Base-by-base conservation (phyloP, 2,329 filamentous ascomycete genomes). In the Aspergillus carbonarius region DNA sequence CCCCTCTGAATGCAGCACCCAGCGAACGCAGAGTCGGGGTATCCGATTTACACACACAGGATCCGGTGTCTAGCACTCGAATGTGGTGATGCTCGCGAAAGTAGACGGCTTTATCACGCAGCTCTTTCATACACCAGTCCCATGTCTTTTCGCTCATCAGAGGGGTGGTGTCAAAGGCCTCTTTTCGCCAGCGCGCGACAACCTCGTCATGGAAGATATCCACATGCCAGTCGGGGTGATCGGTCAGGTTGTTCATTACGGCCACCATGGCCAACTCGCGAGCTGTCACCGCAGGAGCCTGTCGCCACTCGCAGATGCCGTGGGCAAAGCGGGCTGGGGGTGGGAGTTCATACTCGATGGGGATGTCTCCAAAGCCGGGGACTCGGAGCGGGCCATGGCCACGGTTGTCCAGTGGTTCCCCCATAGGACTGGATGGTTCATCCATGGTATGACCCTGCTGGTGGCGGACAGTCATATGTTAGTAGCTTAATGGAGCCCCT, bases 281-380 rank as follows among this genome's bases (percentile, higher is more conserved):
- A 2, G 50, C 37, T 0, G 50, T 53, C 15, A 53, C 50, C 12
- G 50, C 37, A 5, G 50, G 50, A 2, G 50, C 37, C 25, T 53
- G 50, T 12, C 50, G 50, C 50, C 50, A 53, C n/a, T 53, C 50
- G 12, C 32, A 0, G 5, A 53, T 53, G 4, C 50, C 50, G 10
- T 53, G 50, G 4, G 50, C 50, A 30, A 53, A 53, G 37, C 50
- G 50, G 23, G 50, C 50, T 37, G 23, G 25, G 15, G 37, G 42
- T 20, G 50, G 50, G 17, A 53, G 50, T n/a, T 42, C 50, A 20
- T 53, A 42, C 2, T 39, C 7, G n/a, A 53, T 7, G 15, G 50
- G 50, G 15, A 53, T 34, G 17, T 10, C 39, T n/a, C 23, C 37
- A 20, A 53, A 53, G 1, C 50, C 50, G 37, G 50, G 50, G 1